phyloP scores from a whole-genome alignment of 169 alveolate species.

The Babesia sp. region DNA sequence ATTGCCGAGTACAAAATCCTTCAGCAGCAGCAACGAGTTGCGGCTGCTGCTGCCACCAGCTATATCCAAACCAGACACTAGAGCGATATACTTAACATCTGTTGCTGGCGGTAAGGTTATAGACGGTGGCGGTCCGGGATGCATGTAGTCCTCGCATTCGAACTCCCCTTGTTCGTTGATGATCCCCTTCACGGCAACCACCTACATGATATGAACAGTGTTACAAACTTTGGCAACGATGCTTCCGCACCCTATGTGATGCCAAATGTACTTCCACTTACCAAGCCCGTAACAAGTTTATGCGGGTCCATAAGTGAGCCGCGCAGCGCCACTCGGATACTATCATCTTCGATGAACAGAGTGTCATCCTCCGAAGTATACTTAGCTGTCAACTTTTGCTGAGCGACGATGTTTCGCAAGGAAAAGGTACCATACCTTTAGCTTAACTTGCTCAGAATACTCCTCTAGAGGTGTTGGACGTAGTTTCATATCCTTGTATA shows the following conservation, averaged over 20 bases:
- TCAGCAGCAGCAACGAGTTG: constrained; percentile 44
- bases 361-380: constrained; percentile 58
- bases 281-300: constrained; percentile 60
- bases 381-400: constrained; percentile 36
- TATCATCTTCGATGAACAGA: constrained; percentile 56
- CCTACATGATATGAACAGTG: constrained; percentile 8
- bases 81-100: constrained; percentile 59
- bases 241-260: not conserved
- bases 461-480: constrained; percentile 68
- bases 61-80: constrained; percentile 53
- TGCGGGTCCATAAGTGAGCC: constrained; percentile 60
- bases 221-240: not conserved
- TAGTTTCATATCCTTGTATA: constrained; percentile 64
- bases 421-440: constrained; percentile 11
- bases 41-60: constrained; percentile 11
- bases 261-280: not conserved
- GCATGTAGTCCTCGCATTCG: constrained; percentile 52
- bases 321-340: constrained; percentile 36
- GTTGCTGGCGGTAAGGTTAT: constrained; percentile 17
- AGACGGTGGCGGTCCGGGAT: constrained; percentile 54
- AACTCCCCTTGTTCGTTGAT: constrained; percentile 52
- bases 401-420: not conserved
- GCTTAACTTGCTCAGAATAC: constrained; percentile 33
- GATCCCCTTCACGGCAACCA: constrained; percentile 51
- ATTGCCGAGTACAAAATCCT: constrained; percentile 47